Base-by-base conservation (phyloP, 2,329 filamentous ascomycete genomes). In the Berkeleyomyces rouxiae region DNA sequence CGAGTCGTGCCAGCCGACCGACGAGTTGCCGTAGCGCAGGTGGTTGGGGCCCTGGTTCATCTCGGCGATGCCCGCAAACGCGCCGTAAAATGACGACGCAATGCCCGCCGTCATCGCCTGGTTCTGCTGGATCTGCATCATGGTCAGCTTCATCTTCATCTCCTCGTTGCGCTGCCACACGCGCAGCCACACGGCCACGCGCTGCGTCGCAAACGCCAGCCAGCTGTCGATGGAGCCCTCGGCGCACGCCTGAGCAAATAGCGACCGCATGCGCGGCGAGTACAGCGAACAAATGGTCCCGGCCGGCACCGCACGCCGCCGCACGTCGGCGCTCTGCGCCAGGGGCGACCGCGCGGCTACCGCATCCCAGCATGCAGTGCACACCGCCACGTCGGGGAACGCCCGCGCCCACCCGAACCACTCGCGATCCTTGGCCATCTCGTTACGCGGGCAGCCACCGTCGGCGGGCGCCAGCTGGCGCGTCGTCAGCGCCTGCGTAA, bases 401-500 rank as follows among this genome's bases (percentile, higher is more conserved):
- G 68, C 70, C 4, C 71, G 70, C 1, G 62, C 64, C 63, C 73
- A 73, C 33, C 73, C 74, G 67, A 70, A 74, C 73, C 73, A 75
- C 10, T 23, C 67, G 2, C 66, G 65, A 33, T 70, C 68, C 3
- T 66, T 67, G 10, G 62, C 65, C 7, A 68, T 65, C 2, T 68
- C 61, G n/a, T 70, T 65, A 0, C 71, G 67, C 2, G 70, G 68
- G n/a, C 73, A 75, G n/a, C 40, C 40, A 11, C 36, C 16, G 11
- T 16, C 37, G 31, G 46, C n/a, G 33, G 49, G 6, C 11, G 47
- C 6, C 53, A 11, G 9, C 49, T 42, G 9, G 16, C 16, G 11
- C 13, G 51, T 31, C 0, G 61, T 49, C 0, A 67, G 66, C 0
- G 74, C 65, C 0, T 58, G 51, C 2, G 70, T 68, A 66, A 71